phyloP scores from a whole-genome alignment of 345 rosid species.

The Salix exigua region DNA sequence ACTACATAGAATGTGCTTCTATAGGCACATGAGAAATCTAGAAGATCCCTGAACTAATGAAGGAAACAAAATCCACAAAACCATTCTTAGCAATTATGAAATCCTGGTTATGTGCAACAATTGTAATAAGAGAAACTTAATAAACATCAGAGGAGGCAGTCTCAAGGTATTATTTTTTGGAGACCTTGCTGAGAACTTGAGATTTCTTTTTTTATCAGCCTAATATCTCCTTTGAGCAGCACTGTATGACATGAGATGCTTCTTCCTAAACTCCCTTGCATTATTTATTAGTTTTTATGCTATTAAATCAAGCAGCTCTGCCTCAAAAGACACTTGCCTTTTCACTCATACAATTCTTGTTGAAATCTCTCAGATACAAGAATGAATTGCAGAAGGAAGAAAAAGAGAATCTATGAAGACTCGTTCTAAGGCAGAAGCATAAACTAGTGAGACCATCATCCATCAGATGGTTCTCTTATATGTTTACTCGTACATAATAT shows the following conservation, averaged over 20 bases:
- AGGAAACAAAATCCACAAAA: background rate
- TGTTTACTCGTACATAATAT: background rate
- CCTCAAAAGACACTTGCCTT: background rate
- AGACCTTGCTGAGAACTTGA: too few relatives aligned
- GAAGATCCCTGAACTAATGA: background rate
- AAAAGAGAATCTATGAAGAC: conserved; percentile 59
- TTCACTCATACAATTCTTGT: background rate
- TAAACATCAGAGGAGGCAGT: too few relatives aligned
- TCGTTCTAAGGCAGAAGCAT: conserved; percentile 68
- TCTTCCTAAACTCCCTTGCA: background rate
- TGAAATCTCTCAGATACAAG: conserved; percentile 62
- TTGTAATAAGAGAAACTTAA: background rate
- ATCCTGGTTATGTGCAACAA: background rate
- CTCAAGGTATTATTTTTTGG: too few relatives aligned
- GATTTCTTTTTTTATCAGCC: too few relatives aligned
- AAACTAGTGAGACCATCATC: conserved; percentile 52
- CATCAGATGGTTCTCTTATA: background rate
- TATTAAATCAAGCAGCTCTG: background rate
- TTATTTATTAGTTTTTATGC: background rate
- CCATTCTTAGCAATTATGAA: background rate
- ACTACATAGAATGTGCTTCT: background rate
- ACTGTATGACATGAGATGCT: background rate
- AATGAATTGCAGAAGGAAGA: conserved; percentile 75
- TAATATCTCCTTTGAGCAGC: background rate
- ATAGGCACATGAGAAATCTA: background rate